These are phyloP conservation scores for Rosa multiflora DNA, from an alignment of 306 rosid genomes.

Conservation along the genomic window DNA sequence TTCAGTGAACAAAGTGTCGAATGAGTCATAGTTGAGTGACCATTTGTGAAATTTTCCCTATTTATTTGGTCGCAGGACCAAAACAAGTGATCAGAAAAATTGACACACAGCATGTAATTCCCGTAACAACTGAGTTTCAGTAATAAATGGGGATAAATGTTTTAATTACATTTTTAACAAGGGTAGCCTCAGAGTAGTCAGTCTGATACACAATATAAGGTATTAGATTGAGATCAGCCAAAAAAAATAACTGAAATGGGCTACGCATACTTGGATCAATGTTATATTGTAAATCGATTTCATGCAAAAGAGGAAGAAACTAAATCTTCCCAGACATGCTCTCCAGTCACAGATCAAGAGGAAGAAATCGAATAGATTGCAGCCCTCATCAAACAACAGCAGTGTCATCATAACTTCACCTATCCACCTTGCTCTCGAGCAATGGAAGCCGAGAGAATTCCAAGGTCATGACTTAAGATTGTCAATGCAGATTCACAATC, in stretches of 20 bases:
- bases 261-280: background rate
- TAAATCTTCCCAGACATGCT: background rate
- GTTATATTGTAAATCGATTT: background rate
- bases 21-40: no score
- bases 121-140: background rate
- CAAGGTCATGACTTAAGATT: conserved; percentile 81
- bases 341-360: background rate
- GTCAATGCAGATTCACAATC: conserved; percentile 89
- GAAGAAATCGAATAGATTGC: background rate
- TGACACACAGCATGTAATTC: no score
- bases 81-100: background rate
- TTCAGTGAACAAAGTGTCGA: no score
- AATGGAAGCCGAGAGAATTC: conserved; percentile 93
- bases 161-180: background rate
- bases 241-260: background rate
- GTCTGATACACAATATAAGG: background rate
- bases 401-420: conserved; percentile 40
- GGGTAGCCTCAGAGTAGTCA: background rate
- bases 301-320: background rate
- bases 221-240: background rate
- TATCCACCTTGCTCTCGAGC: conserved; percentile 73
- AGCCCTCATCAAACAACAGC: background rate
- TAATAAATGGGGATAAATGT: background rate
- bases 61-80: no score
- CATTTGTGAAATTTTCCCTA: no score